A percentile compares a stretch with the other conserved stretches of the same genome.
phyloP scores from a whole-genome alignment of 768 basidiomycete species.

The Chalciporus sphaerocephalus region DNA sequence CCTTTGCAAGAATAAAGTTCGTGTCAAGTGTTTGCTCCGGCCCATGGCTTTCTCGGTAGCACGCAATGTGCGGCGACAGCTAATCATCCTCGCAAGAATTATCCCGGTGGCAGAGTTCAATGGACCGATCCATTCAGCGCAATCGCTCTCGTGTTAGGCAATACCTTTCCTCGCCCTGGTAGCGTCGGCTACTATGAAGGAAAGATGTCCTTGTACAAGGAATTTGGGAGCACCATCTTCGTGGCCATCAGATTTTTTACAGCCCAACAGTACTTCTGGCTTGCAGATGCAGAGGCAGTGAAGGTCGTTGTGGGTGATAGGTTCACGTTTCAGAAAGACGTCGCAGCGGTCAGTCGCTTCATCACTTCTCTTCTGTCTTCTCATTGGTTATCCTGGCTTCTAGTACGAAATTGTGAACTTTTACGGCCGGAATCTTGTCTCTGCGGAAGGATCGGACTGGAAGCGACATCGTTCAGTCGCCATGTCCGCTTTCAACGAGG shows the following conservation, averaged over 20 bases:
- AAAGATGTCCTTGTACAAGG: conserved; percentile 35
- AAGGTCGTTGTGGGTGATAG: conserved; percentile 33
- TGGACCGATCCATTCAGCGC: conserved; percentile 35
- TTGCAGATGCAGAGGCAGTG: conserved; percentile 42
- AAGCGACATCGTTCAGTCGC: conserved; percentile 42
- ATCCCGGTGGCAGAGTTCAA: conserved; percentile 15
- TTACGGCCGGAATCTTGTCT: conserved; percentile 44
- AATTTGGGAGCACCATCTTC: conserved; percentile 38
- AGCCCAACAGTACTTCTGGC: conserved; percentile 35
- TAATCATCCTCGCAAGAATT: conserved; percentile 8
- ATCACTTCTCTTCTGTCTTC: background rate
- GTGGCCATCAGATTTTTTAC: conserved; percentile 33
- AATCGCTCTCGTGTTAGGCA: conserved; percentile 23
- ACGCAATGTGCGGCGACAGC: background rate
- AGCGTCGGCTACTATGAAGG: conserved; percentile 33
- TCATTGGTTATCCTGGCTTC: background rate
- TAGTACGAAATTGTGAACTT: conserved; percentile 42
- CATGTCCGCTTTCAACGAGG: conserved; percentile 50
- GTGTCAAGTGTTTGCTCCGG: background rate
- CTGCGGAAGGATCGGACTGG: conserved; percentile 43
- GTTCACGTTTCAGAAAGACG: conserved; percentile 38
- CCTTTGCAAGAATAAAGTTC: conserved; percentile 19
- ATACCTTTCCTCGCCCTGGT: conserved; percentile 33
- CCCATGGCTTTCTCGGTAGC: background rate
- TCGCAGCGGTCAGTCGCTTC: conserved; percentile 8